phyloP scores from a whole-genome alignment of 2,329 filamentous ascomycete species.

The Pseudocercospora cruenta region DNA sequence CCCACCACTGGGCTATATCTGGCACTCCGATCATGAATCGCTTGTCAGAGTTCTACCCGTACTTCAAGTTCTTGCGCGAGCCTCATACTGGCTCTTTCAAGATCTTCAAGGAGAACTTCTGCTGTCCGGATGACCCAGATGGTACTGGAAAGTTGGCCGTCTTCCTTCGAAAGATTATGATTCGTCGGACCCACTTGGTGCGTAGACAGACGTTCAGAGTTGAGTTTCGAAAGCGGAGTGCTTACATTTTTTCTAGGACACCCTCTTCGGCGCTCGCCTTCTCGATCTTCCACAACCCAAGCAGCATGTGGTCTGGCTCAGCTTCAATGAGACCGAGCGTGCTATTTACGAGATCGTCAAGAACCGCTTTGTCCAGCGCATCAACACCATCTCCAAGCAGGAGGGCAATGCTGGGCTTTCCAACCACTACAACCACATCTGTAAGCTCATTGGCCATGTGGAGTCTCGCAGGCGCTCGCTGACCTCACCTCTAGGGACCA shows the following conservation, averaged over 20 bases:
- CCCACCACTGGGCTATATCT: constrained; percentile 48
- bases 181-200: constrained; percentile 56
- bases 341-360: constrained; percentile 59
- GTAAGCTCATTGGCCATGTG: too few species aligned
- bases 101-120: constrained; percentile 52
- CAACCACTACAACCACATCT: constrained; percentile 45
- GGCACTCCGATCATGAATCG: constrained; percentile 48
- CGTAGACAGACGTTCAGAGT: neutral
- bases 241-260: constrained; percentile 39
- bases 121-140: constrained; percentile 32
- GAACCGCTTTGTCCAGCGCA: constrained; percentile 45
- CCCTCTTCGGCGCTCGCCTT: constrained; percentile 57
- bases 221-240: neutral
- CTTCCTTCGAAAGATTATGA: constrained; percentile 53
- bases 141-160: constrained; percentile 43
- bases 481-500: constrained; percentile 32
- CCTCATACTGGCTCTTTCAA: constrained; percentile 46
- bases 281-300: constrained; percentile 57
- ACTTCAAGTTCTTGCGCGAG: constrained; percentile 51
- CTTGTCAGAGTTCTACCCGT: constrained; percentile 41
- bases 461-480: too few species aligned
- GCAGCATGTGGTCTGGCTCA: constrained; percentile 47
- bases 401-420: constrained; percentile 30
- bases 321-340: constrained; percentile 58
- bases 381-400: constrained; percentile 42